Evolutionary conservation across 345 rosid species (phyloP), one percentile per base, ranked within the genome.

Genomic region (Syzygium aqueum): DNA sequence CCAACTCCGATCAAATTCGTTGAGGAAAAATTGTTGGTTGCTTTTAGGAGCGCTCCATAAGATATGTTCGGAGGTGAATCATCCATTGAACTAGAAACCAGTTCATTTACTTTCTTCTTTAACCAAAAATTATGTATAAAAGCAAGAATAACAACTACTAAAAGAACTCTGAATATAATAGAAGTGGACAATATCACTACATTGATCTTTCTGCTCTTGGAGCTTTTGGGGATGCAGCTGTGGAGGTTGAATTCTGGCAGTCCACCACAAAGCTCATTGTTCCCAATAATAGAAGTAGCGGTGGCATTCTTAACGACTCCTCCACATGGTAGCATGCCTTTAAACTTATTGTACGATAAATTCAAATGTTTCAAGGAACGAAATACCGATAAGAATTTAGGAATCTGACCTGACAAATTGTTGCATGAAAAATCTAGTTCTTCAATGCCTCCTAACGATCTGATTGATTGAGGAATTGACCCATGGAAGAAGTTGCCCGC

Each of bases 11-110:
- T 57, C 65, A 57, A 57, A 23, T 25, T 57, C 14, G 6, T 2
- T 11, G 65, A 57, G 25, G 65, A 57, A 57, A 57, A 57, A 0
- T 3, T 3, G 6, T 25, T 5, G 1, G 65, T 57, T 57, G 65
- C 65, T 11, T 57, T 57, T 57, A 57, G 1, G 65, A 57, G 65
- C 25, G 12, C 0, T 57, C 65, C 15, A 57, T 25, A 57, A 1
- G 65, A 9, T 11, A 25, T 1, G 2, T 11, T 57, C 0, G 15
- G 5, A 25, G 0, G 2, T 21, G 28, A 57, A 57, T 27, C 3
- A 25, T 57, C 10, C 4, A 5, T 25, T 3, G 6, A 57, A 57
- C 15, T 11, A 0, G 28, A 25, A 5, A 57, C 3, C 2, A 6
- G 14, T 2, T 2, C 2, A 25, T 57, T 57, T 57, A 23, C 15